Percentiles rank a stretch among this genome's conserved stretches.
These are phyloP conservation scores for Cicer chorassanicum DNA, from an alignment of 306 rosid genomes.

Conservation along the genomic window DNA sequence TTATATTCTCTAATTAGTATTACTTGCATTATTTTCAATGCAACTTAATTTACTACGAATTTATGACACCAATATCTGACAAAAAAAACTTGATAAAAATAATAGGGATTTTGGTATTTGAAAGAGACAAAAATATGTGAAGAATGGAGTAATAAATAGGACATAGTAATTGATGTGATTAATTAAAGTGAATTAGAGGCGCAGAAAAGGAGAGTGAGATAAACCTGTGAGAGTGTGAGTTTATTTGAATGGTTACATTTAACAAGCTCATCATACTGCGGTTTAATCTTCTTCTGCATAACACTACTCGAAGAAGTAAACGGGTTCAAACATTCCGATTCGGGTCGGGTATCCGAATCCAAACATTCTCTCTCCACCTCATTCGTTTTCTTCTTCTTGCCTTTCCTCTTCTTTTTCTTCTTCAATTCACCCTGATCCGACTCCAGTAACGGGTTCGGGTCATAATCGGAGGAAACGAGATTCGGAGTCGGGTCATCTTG, in stretches of 20 bases:
- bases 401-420: neutral
- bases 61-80: too few species aligned
- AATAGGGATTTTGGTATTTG: too few species aligned
- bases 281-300: constrained; percentile 10
- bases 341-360: neutral
- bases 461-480: neutral
- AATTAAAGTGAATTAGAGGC: too few species aligned
- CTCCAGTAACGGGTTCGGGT: neutral
- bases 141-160: too few species aligned
- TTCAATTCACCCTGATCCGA: neutral
- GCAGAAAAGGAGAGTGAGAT: neutral
- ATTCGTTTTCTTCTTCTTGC: neutral
- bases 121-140: too few species aligned
- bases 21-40: too few species aligned
- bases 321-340: neutral
- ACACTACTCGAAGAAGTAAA: constrained; percentile 6
- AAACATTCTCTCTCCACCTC: neutral
- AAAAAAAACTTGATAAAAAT: too few species aligned
- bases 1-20: too few species aligned
- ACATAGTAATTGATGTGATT: too few species aligned
- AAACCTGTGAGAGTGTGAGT: constrained; percentile 1
- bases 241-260: neutral
- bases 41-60: too few species aligned
- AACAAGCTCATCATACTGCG: neutral
- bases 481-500: neutral